These are phyloP conservation scores for Arabis hirsuta DNA, from an alignment of 345 rosid species.

Conservation along the genomic window DNA sequence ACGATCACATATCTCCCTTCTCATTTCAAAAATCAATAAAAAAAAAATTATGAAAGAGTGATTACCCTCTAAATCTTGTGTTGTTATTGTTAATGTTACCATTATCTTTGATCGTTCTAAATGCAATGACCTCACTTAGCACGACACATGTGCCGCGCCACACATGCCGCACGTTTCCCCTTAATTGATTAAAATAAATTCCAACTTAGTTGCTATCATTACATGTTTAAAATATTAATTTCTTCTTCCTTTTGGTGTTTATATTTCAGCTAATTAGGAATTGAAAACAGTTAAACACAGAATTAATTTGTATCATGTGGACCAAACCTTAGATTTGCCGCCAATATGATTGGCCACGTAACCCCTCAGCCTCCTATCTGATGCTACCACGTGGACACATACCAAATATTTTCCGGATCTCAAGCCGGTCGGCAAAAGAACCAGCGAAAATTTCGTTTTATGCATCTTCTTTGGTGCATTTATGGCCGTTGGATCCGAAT, in stretches of 20 bases:
- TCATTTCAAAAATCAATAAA: background rate
- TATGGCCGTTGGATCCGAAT: conserved; percentile 40
- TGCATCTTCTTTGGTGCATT: conserved; percentile 13
- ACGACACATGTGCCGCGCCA: conserved; percentile 38
- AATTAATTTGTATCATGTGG: conserved; percentile 31
- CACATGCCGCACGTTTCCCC: conserved; percentile 31
- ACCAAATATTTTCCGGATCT: conserved; percentile 40
- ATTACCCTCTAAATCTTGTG: conserved; percentile 7
- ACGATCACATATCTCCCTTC: too few species aligned
- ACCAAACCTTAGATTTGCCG: conserved; percentile 43
- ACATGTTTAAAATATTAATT: conserved; percentile 2
- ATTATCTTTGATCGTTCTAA: conserved; percentile 8
- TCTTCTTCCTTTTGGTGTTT: background rate
- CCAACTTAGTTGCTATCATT: conserved; percentile 41
- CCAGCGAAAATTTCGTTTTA: conserved; percentile 18
- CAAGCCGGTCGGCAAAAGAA: conserved; percentile 39
- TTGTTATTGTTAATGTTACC: background rate
- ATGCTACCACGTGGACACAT: conserved; percentile 35
- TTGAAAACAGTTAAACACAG: background rate
- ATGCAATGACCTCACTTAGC: conserved; percentile 18
- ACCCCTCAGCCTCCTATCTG: conserved; percentile 24
- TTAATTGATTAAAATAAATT: background rate
- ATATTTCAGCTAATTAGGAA: conserved; percentile 18
- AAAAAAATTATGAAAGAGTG: background rate
- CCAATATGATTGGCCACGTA: conserved; percentile 33